Base-by-base conservation (phyloP, 768 basidiomycete genomes). In the Boletus barrowsii region DNA sequence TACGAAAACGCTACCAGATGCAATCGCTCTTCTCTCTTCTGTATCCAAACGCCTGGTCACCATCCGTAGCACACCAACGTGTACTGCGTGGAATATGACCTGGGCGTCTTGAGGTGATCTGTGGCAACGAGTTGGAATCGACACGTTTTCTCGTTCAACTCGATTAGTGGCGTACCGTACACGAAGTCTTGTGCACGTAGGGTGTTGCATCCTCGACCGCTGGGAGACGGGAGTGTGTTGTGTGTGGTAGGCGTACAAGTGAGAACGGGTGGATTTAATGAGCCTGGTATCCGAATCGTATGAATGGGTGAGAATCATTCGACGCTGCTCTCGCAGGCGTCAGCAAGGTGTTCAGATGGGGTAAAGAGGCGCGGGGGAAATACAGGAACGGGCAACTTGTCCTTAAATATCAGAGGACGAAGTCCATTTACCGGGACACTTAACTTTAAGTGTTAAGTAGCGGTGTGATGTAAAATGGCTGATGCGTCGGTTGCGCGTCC, bases 1-100 rank as follows among this genome's bases (percentile, higher is more conserved):
- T 37, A 92, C 88, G 59, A 83, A 92, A 33, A 91, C 83, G 53
- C 80, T 82, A 14, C 90, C 89, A 1, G 88, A 80, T n/a, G 73
- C 60, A 47, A 91, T 88, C 39, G 76, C 73, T 11, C 88, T 79
- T 37, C 88, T 77, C 66, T 91, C 89, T 49, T 88, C 88, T 15
- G 84, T 82, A 71, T 88, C 87, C 48, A 92, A 76, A 39, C 89
- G 82, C 52, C 86, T 80, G 24, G 81, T 73, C 47, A 90, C 82
- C 74, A 89, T 87, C 30, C 82, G 83, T 15, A 88, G 75, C 1
- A 80, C 66, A 10, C 76, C 70, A 9, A 79, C 73, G 9, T 75
- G 72, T 29, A 90, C 89, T 32, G 82, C 88, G 62, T 89, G 86
- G 69, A 91, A 88, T 66, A 91, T 82, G 58, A 82, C 72, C 58